A percentile compares a stretch with the other conserved stretches of the same genome.
Evolutionary conservation across 2,329 filamentous ascomycete genomes (phyloP).

Genomic region (Capronia americana): DNA sequence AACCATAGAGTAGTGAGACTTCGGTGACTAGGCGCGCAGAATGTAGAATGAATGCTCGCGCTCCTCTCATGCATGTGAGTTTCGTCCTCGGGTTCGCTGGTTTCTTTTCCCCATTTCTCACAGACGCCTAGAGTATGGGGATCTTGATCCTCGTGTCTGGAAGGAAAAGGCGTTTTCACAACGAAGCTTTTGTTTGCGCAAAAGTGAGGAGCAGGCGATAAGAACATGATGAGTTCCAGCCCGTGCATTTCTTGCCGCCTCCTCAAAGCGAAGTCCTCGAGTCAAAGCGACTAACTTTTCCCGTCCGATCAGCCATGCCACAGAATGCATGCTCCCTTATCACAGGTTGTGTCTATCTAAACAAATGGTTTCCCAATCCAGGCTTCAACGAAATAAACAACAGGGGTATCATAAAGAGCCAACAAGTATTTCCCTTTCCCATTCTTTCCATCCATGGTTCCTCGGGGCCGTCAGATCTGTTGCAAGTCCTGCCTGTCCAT

Average conservation of each 20-base stretch:
- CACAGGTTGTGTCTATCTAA: background rate
- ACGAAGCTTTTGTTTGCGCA: background rate
- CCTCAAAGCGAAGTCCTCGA: background rate
- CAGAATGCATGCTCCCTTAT: background rate
- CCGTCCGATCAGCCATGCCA: background rate
- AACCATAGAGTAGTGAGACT: background rate
- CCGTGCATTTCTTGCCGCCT: background rate
- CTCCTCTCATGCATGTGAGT: background rate
- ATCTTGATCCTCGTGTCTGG: background rate
- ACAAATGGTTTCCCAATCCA: background rate
- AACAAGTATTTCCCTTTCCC: conserved; percentile 3
- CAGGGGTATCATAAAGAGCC: background rate
- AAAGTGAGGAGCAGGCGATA: background rate
- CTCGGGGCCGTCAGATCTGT: background rate
- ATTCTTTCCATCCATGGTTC: background rate
- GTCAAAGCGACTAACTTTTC: background rate
- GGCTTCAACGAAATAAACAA: conserved; percentile 1
- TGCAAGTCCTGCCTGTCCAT: background rate
- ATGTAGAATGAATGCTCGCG: background rate
- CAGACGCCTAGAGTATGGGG: background rate
- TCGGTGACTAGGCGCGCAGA: background rate
- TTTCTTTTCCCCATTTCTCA: background rate
- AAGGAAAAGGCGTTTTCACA: background rate
- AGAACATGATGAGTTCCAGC: background rate
- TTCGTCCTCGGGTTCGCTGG: background rate